Conservation (phyloP, 805 yeast species). For the Ogataea naganishii region DNA sequence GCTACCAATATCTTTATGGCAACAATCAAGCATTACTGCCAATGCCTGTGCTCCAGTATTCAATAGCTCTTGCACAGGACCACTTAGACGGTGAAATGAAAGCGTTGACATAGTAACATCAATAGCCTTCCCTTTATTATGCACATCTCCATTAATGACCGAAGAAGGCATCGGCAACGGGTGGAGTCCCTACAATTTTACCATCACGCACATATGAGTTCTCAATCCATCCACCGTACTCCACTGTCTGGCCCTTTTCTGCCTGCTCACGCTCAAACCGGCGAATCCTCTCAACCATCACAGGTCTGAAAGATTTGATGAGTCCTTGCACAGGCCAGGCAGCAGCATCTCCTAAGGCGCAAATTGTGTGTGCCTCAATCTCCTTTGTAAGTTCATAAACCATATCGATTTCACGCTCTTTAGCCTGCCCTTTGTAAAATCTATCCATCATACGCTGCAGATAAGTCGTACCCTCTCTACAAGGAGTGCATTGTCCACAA, state of each 20-base stretch:
- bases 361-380: slow-evolving; percentile 85
- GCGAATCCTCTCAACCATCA: slow-evolving; percentile 67
- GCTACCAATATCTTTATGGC: too few species aligned
- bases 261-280: slow-evolving; percentile 51
- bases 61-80: too few species aligned
- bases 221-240: slow-evolving; percentile 74
- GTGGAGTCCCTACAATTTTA: slow-evolving; percentile 50
- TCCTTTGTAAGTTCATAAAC: slow-evolving; percentile 77
- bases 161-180: slow-evolving; percentile 32
- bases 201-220: slow-evolving; percentile 55
- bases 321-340: slow-evolving; percentile 93
- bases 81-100: too few species aligned
- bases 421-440: slow-evolving; percentile 71
- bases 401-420: slow-evolving; percentile 75
- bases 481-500: slow-evolving; percentile 92
- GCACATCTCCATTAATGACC: too few species aligned
- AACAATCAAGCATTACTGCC: too few species aligned
- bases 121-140: too few species aligned
- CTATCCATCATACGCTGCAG: slow-evolving; percentile 78
- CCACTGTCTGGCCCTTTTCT: slow-evolving; percentile 36
- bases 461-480: slow-evolving; percentile 92
- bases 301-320: slow-evolving; percentile 77
- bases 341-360: slow-evolving; percentile 90
- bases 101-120: neutral
- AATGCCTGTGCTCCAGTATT: too few species aligned